Conservation (phyloP, 1,284 basidiomycete genomes). For the Cryptococcus maquisensis region DNA sequence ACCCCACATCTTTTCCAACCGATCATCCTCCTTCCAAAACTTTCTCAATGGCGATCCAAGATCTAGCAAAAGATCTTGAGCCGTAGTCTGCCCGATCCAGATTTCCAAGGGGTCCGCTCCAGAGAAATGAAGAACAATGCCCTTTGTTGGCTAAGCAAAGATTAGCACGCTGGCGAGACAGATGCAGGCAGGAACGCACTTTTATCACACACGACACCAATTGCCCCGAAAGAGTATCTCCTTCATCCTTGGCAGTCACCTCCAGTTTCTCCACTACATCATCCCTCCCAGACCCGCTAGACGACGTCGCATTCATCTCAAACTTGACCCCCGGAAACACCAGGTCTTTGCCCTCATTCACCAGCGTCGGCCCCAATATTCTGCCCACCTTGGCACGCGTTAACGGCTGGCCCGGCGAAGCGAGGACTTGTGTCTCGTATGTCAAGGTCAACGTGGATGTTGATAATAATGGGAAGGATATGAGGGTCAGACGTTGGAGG, state of each 20-base stretch:
- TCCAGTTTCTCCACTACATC: constrained; percentile 28
- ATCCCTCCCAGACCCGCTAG: constrained; percentile 48
- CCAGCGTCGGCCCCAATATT: constrained; percentile 78
- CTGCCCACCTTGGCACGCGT: constrained; percentile 64
- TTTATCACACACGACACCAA: constrained; percentile 17
- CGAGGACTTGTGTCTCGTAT: constrained; percentile 65
- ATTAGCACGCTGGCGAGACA: not conserved
- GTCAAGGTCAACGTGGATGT: constrained; percentile 54
- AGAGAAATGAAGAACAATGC: constrained; percentile 57
- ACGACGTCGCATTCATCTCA: constrained; percentile 58
- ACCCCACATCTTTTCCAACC: constrained; percentile 56
- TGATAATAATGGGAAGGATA: constrained; percentile 57
- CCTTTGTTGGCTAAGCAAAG: constrained; percentile 61
- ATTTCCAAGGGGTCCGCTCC: constrained; percentile 55
- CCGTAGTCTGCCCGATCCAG: constrained; percentile 70
- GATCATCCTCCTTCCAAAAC: constrained; percentile 80
- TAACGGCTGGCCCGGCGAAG: constrained; percentile 55
- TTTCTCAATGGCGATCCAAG: constrained; percentile 71
- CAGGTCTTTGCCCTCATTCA: constrained; percentile 37
- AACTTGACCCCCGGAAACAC: constrained; percentile 74
- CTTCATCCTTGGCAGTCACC: constrained; percentile 45
- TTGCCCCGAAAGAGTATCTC: constrained; percentile 1
- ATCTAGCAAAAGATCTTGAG: constrained; percentile 72
- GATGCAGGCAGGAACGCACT: constrained; percentile 11
- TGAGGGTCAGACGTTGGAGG: constrained; percentile 69